Percentiles rank a stretch among this genome's conserved stretches.
Conservation (phyloP, 1,284 basidiomycete species). For the Leccinum solheimii region DNA sequence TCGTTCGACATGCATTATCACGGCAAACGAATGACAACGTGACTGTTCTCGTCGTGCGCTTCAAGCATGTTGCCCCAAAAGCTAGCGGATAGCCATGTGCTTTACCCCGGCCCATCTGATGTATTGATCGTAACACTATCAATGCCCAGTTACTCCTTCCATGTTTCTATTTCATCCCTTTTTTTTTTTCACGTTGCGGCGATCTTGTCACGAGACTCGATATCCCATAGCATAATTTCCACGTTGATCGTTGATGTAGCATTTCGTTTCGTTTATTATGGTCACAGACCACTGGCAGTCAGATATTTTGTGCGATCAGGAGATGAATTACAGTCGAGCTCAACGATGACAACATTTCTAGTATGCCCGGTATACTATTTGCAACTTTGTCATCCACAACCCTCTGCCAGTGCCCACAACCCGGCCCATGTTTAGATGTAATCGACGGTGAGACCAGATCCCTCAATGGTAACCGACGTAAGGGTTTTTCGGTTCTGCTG, state of each 20-base stretch:
- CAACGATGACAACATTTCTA: neutral
- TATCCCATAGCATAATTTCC: constrained; percentile 6
- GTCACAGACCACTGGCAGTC: neutral
- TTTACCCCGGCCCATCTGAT: constrained; percentile 5
- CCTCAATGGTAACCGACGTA: constrained; percentile 13
- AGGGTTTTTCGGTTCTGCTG: constrained; percentile 13
- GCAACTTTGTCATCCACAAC: neutral
- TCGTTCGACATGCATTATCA: constrained; percentile 84
- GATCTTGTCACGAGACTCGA: constrained; percentile 9
- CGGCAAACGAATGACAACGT: constrained; percentile 93
- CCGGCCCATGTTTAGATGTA: constrained; percentile 2
- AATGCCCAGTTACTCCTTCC: neutral
- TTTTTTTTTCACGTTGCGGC: constrained; percentile 1
- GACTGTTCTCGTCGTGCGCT: constrained; percentile 75
- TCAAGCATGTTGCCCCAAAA: constrained; percentile 42
- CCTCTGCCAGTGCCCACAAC: neutral
- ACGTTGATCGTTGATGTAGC: constrained; percentile 11
- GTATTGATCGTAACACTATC: constrained; percentile 12
- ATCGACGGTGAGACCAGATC: constrained; percentile 4
- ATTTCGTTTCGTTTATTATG: neutral
- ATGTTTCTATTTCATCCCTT: constrained; percentile 7
- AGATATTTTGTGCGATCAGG: neutral
- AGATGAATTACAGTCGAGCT: neutral
- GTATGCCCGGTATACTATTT: neutral
- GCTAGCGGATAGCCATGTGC: constrained; percentile 18